Base-by-base conservation (phyloP, 495 filamentous ascomycete species). In the Aspergillus diversus region DNA sequence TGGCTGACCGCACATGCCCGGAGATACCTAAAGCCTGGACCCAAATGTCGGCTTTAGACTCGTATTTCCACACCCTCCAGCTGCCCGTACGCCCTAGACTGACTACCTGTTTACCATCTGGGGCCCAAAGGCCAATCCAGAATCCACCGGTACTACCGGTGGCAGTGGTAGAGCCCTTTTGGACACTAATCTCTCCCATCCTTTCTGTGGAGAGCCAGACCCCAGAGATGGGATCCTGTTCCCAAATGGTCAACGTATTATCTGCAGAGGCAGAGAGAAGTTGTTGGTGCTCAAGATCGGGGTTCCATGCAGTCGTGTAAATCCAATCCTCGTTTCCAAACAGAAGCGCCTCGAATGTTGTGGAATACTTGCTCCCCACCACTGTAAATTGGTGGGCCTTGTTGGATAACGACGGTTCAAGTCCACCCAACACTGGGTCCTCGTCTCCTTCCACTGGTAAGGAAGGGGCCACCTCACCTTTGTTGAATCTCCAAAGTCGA, bases 251-350 rank as follows among this genome's bases (percentile, higher is more conserved):
- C 5, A 99, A 78, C 0, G 95, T 97, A 66, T 95, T 98, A 73
- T 99, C 95, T 15, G 94, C 95, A 13, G 95, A 98, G 3, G 95
- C 88, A 12, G 94, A 91, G 15, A 99, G 86, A 15, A 99, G 85
- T 66, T 90, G 92, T 16, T 88, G 81, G 57, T 78, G 81, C 8
- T 77, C 77, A 5, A 77, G 70, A 31, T 80, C 73, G 9, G 83
- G 83, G 34, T 83, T 81, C 95, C 95, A 99, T 42, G 80, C 79
- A 0, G 90, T 85, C 56, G 90, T 93, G 71, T 96, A 97, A 31
- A 99, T 91, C 95, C 95, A 99, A 69, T 99, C 95, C 67, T 99
- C 95, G 69, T 98, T 96, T 17, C 96, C 95, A 31, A 98, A 86
- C 8, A 99, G 84, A 12, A 99, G 81, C 7, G 96, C 96, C 76